A percentile compares a stretch with the other conserved stretches of the same genome.
phyloP scores from a whole-genome alignment of 371 early-diverging fungal species.

The Mortierella polycephala region DNA sequence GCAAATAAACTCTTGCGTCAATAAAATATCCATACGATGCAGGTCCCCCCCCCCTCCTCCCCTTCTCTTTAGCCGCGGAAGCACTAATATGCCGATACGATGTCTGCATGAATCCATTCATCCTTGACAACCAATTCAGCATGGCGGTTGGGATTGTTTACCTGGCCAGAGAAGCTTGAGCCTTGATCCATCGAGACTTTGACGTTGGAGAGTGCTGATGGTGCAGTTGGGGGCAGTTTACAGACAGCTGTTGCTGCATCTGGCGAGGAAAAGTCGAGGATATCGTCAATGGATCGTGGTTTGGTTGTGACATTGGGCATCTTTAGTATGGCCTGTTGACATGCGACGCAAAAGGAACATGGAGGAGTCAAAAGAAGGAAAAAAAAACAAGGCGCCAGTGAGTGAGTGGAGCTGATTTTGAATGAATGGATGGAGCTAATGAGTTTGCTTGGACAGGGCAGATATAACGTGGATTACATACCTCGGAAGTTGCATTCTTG shows the following conservation, averaged over 20 bases:
- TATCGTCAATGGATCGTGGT: slow-evolving; percentile 34
- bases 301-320: slow-evolving; percentile 50
- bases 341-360: neutral
- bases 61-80: too few relatives aligned
- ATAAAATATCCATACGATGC: too few relatives aligned
- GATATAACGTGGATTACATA: slow-evolving; percentile 5
- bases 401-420: too few relatives aligned
- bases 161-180: slow-evolving; percentile 25
- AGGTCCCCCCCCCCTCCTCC: too few relatives aligned
- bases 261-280: slow-evolving; percentile 10
- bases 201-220: slow-evolving; percentile 14
- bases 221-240: slow-evolving; percentile 21
- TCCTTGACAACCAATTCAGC: neutral
- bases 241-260: neutral
- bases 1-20: too few relatives aligned
- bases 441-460: too few relatives aligned
- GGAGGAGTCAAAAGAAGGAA: neutral
- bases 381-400: neutral
- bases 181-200: slow-evolving; percentile 11
- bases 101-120: neutral
- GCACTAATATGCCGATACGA: too few relatives aligned
- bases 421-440: too few relatives aligned
- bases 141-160: neutral
- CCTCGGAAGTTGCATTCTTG: slow-evolving; percentile 44
- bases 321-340: slow-evolving; percentile 32